Conservation (phyloP, 768 basidiomycete genomes). For the Trametes sanguinea region DNA sequence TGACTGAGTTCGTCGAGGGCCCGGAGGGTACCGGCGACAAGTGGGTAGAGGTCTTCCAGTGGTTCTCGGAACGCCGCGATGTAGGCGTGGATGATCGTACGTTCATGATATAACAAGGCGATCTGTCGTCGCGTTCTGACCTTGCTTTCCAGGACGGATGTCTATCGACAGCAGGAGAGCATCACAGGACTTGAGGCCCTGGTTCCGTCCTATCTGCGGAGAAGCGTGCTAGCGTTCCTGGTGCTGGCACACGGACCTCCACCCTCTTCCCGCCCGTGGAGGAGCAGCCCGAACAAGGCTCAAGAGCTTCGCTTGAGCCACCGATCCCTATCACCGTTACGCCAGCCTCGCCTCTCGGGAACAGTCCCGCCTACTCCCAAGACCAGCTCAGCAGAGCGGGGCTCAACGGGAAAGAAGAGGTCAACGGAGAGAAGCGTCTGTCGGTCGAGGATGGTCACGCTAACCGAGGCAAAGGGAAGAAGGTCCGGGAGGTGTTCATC, state of each 20-base stretch:
- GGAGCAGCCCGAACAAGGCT: slow-evolving; percentile 15
- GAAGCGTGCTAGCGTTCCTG: slow-evolving; percentile 11
- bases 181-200: slow-evolving; percentile 33
- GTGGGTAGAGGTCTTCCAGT: slow-evolving; percentile 84
- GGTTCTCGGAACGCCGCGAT: slow-evolving; percentile 72
- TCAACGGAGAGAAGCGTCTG: slow-evolving; percentile 3
- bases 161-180: slow-evolving; percentile 34
- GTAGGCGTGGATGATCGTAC: slow-evolving; percentile 35
- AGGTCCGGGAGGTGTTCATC: slow-evolving; percentile 75
- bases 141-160: slow-evolving; percentile 23
- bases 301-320: slow-evolving; percentile 8
- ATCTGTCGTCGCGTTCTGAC: slow-evolving; percentile 1
- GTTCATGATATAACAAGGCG: no score
- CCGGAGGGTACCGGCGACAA: slow-evolving; percentile 77
- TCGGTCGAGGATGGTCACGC: slow-evolving; percentile 8
- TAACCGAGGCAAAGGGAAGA: slow-evolving; percentile 57
- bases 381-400: slow-evolving; percentile 12
- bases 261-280: slow-evolving; percentile 12
- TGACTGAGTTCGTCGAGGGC: slow-evolving; percentile 83
- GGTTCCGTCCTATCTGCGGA: slow-evolving; percentile 30
- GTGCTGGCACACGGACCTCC: neutral
- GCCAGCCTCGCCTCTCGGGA: slow-evolving; percentile 56
- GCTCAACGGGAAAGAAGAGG: slow-evolving; percentile 12
- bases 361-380: slow-evolving; percentile 9
- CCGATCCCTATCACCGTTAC: slow-evolving; percentile 56